These are phyloP conservation scores for Backusella mclennaniae DNA, from an alignment of 192 early-diverging fungal genomes.

Conservation along the genomic window DNA sequence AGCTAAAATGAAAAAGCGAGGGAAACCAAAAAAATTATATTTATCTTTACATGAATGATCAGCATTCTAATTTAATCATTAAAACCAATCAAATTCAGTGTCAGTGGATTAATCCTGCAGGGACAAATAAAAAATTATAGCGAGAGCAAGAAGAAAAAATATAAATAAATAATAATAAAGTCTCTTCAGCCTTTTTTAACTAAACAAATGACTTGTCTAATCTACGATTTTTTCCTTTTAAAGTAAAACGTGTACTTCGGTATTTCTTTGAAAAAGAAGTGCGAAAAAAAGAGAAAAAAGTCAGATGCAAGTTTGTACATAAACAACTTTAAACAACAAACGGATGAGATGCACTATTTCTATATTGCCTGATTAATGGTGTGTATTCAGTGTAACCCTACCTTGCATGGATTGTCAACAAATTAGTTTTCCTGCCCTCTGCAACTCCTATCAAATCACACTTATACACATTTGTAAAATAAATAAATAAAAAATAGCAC, in stretches of 20 bases:
- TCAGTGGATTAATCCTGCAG: not conserved
- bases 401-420: slow-evolving; percentile 18
- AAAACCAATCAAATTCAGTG: slow-evolving; percentile 5
- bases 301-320: slow-evolving; percentile 15
- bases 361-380: not conserved
- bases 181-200: not conserved
- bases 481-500: slow-evolving; percentile 7
- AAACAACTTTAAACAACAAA: not conserved
- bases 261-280: slow-evolving; percentile 7
- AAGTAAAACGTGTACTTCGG: not conserved
- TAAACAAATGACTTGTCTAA: not conserved
- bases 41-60: not conserved
- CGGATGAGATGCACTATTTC: not conserved
- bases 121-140: not conserved
- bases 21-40: not conserved
- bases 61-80: slow-evolving; percentile 13
- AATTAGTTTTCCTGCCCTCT: slow-evolving; percentile 1
- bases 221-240: not conserved
- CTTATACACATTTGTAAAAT: not conserved
- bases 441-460: slow-evolving; percentile 2
- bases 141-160: not conserved
- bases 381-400: slow-evolving; percentile 4
- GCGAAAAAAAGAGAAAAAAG: slow-evolving; percentile 11
- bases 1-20: slow-evolving; percentile 5
- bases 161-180: slow-evolving; percentile 1